phyloP scores from a whole-genome alignment of 192 early-diverging fungal genomes.

The Chytriomyces sp. region DNA sequence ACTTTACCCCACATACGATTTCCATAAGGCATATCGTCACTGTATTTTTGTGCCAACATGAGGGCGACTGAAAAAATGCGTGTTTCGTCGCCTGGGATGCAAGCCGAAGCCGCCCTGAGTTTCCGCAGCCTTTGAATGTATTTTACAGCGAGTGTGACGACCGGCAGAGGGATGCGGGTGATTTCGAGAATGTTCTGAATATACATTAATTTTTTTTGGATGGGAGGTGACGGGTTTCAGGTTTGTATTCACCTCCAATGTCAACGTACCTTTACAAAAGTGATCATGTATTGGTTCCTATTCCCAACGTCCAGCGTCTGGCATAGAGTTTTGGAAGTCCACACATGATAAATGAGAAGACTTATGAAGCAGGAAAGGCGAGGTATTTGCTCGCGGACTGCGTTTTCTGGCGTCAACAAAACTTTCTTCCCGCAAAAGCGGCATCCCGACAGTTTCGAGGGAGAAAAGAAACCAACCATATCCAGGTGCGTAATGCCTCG shows the following conservation, averaged over 20 bases:
- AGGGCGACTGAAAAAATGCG: constrained; percentile 21
- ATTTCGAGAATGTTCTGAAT: constrained; percentile 33
- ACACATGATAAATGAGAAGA: constrained; percentile 30
- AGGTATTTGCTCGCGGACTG: constrained; percentile 29
- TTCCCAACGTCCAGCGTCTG: constrained; percentile 32
- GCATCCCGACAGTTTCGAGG: not conserved
- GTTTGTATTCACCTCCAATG: not conserved
- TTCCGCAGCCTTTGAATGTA: constrained; percentile 32
- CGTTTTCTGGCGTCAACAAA: not conserved
- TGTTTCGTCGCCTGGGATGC: not conserved
- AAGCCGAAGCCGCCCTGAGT: not conserved
- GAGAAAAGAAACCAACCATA: constrained; percentile 1
- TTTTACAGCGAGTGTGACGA: constrained; percentile 35
- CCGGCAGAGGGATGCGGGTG: constrained; percentile 36
- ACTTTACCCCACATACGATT: constrained; percentile 27
- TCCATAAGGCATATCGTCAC: constrained; percentile 28
- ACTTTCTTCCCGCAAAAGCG: no score
- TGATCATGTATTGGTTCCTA: constrained; percentile 6
- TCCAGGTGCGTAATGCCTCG: constrained; percentile 7
- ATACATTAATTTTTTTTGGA: not conserved
- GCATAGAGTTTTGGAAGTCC: constrained; percentile 24
- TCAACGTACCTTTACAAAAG: constrained; percentile 32
- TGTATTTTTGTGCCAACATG: constrained; percentile 34
- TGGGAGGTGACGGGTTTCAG: not conserved
- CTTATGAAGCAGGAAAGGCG: constrained; percentile 26